Evolutionary conservation across 1,284 basidiomycete species (phyloP).

Genomic region (Singerocomus rubriflavus): DNA sequence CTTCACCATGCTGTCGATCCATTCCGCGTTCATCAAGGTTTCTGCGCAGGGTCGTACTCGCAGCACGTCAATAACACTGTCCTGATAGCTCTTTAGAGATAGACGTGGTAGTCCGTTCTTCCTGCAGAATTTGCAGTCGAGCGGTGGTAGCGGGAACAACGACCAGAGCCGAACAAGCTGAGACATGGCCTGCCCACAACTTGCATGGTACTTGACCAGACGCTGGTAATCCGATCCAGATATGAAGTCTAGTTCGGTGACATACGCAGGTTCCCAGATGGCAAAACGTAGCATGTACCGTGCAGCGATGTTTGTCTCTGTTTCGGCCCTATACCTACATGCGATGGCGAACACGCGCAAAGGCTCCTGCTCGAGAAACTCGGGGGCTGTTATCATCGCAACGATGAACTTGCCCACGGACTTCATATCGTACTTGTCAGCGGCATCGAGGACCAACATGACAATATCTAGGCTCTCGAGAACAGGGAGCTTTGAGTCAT

Average conservation of each 20-base stretch:
- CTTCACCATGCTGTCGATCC: conserved; percentile 31
- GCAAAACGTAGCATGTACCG: conserved; percentile 41
- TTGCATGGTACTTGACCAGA: conserved; percentile 43
- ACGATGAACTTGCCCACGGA: conserved; percentile 33
- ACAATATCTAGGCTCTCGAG: conserved; percentile 31
- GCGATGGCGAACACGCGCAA: conserved; percentile 53
- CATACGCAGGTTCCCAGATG: conserved; percentile 35
- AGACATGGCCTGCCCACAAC: conserved; percentile 41
- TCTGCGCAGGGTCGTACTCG: conserved; percentile 32
- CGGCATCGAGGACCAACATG: conserved; percentile 35
- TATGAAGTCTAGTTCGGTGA: conserved; percentile 43
- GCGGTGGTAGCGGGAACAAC: conserved; percentile 27
- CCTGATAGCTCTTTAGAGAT: conserved; percentile 31
- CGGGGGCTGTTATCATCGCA: conserved; percentile 35
- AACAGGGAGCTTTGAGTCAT: conserved; percentile 27
- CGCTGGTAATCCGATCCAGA: conserved; percentile 45
- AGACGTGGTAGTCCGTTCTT: conserved; percentile 34
- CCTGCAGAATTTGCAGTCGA: conserved; percentile 35
- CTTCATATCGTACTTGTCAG: conserved; percentile 39
- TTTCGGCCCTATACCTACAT: conserved; percentile 42
- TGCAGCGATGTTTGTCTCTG: conserved; percentile 43
- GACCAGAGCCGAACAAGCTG: conserved; percentile 33
- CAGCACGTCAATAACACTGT: conserved; percentile 32
- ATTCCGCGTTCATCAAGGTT: conserved; percentile 30
- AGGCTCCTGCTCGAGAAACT: conserved; percentile 44